phyloP scores from a whole-genome alignment of 2,329 filamentous ascomycete genomes.

The Huntiella abstrusa region DNA sequence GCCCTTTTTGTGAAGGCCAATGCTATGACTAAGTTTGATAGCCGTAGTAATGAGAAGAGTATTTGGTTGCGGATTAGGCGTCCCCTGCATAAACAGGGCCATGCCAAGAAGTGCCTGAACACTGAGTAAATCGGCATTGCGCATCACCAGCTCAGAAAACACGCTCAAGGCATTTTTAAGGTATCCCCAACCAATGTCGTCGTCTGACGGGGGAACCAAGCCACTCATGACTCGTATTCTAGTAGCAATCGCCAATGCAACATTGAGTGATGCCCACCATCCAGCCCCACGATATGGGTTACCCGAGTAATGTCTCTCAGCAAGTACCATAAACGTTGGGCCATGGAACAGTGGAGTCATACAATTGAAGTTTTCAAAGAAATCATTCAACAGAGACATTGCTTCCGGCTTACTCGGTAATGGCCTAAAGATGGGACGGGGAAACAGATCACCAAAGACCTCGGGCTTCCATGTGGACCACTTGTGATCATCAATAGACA shows the following conservation, averaged over 20 bases:
- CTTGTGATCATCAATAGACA: conserved; percentile 84
- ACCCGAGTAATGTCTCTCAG: conserved; percentile 79
- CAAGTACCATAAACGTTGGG: conserved; percentile 93
- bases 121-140: conserved; percentile 85
- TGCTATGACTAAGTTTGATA: conserved; percentile 78
- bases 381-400: conserved; percentile 74
- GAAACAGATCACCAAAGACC: conserved; percentile 83
- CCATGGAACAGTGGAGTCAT: conserved; percentile 97
- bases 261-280: conserved; percentile 96
- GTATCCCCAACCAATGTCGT: conserved; percentile 87
- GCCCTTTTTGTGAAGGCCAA: conserved; percentile 84
- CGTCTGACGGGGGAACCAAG: conserved; percentile 73
- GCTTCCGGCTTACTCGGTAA: conserved; percentile 77
- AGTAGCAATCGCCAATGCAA: conserved; percentile 82
- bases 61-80: conserved; percentile 85
- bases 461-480: conserved; percentile 98
- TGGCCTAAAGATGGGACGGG: conserved; percentile 62
- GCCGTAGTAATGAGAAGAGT: conserved; percentile 84
- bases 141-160: conserved; percentile 81
- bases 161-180: conserved; percentile 93
- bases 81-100: conserved; percentile 87
- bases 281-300: conserved; percentile 90
- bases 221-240: conserved; percentile 90
- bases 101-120: conserved; percentile 89
- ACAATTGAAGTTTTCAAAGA: conserved; percentile 97